Evolutionary conservation across 78 protist species (phyloP), one percentile per base, ranked within the genome.

Genomic region (Dictyostelium purpureum): DNA sequence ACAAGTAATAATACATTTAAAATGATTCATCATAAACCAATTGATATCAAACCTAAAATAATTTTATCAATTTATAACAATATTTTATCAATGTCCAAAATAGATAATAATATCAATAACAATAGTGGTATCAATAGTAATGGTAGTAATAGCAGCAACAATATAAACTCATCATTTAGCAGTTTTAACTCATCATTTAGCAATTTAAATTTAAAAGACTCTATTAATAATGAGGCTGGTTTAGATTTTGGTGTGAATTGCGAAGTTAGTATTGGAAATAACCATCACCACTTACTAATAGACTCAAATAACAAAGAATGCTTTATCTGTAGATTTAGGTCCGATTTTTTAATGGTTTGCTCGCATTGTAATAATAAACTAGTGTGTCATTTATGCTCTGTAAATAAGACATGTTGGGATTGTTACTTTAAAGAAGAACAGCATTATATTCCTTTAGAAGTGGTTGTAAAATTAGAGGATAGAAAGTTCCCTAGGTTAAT

Each of bases 61-160:
- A 24, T 69, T 35, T 69, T 69, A n/a, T 47, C 76, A 40, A 16
- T 69, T 35, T 69, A 69, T 42, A 35, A 69, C 33, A 69, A 69
- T 42, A 63, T 63, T 63, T 63, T 63, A 63, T 63, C 71, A 63
- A 63, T 31, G 42, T 63, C 71, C 12, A 63, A 63, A 63, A 31
- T 63, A 9, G 71, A 63, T 31, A 57, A 57, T 26, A 57, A 57
- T 4, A 61, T 61, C 11, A 61, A 28, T 28, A 63, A 63, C 18
- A 63, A 63, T 33, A 63, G 33, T 63, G 18, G 18, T 61, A 28
- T 10, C 14, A 28, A 28, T 28, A 28, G 31, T 31, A 31, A 54
- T 56, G 26, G 26, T 57, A 57, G 26, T 26, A 61, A 1, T 9
- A 28, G 31, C 14, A 61, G 19, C 16, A 63, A 33, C 33, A 14